phyloP scores from a whole-genome alignment of 1,284 basidiomycete species.

The Athelia sp. region DNA sequence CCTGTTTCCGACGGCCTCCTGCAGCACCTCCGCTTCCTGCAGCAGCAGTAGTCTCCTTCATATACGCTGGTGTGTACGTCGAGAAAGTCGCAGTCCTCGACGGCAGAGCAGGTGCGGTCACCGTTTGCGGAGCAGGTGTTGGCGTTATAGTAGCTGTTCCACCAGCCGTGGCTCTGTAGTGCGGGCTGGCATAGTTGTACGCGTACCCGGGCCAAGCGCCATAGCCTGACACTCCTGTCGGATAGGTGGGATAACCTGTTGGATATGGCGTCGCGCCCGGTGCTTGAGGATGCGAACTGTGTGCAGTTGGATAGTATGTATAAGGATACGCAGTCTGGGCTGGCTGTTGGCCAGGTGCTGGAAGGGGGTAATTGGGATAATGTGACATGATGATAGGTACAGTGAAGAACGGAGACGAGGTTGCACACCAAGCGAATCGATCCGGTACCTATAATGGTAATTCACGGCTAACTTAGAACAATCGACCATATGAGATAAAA shows the following conservation, averaged over 20 bases:
- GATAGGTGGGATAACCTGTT: neutral
- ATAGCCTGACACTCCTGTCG: neutral
- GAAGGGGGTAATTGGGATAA: too few species aligned
- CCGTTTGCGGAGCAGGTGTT: too few species aligned
- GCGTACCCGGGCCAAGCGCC: conserved; percentile 1
- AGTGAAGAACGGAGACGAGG: too few species aligned
- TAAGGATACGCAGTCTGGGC: neutral
- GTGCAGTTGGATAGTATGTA: too few species aligned
- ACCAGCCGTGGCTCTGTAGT: neutral
- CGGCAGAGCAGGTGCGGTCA: neutral
- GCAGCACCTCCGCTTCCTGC: conserved; percentile 38
- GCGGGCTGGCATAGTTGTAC: neutral
- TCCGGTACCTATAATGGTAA: too few species aligned
- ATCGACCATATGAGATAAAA: too few species aligned
- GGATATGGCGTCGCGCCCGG: neutral
- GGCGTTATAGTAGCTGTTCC: neutral
- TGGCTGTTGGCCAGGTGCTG: neutral
- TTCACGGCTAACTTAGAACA: too few species aligned
- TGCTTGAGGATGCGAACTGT: neutral
- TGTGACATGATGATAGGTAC: too few species aligned
- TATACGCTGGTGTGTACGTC: neutral
- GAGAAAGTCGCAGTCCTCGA: neutral
- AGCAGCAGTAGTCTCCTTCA: conserved; percentile 43
- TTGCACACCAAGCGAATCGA: too few species aligned
- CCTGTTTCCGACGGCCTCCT: conserved; percentile 42